A percentile compares a stretch with the other conserved stretches of the same genome.
phyloP scores from a whole-genome alignment of 2,329 filamentous ascomycete genomes.

The Phaeoacremonium minimum region DNA sequence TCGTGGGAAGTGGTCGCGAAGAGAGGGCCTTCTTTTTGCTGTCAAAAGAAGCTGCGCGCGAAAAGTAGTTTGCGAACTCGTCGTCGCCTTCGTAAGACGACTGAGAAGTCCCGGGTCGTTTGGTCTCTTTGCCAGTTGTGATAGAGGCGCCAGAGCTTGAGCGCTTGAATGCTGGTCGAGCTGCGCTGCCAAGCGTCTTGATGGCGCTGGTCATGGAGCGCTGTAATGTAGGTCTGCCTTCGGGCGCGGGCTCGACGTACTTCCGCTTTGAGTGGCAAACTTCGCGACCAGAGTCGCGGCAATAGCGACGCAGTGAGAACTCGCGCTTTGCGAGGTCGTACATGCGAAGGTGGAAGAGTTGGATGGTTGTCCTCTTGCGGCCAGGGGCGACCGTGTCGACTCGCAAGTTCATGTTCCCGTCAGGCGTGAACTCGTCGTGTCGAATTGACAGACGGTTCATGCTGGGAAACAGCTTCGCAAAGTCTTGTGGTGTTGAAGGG shows the following conservation, averaged over 20 bases:
- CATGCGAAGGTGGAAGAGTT: constrained; percentile 93
- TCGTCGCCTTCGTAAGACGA: constrained; percentile 26
- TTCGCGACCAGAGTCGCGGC: constrained; percentile 86
- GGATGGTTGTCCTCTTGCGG: constrained; percentile 62
- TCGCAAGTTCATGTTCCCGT: constrained; percentile 95
- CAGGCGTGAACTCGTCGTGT: constrained; percentile 83
- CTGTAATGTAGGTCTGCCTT: constrained; percentile 33
- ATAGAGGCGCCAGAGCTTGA: constrained; percentile 26
- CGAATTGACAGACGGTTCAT: constrained; percentile 74
- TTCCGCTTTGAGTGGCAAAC: constrained; percentile 81
- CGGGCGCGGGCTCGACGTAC: constrained; percentile 52
- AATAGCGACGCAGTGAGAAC: constrained; percentile 88
- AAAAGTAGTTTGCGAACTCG: constrained; percentile 22
- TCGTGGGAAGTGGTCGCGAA: constrained; percentile 52
- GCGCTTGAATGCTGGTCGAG: constrained; percentile 27
- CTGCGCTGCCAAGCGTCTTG: constrained; percentile 33
- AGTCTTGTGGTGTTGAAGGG: constrained; percentile 76
- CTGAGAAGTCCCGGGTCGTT: constrained; percentile 29
- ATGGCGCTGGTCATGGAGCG: constrained; percentile 45
- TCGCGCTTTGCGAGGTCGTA: constrained; percentile 81
- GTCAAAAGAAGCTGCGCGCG: constrained; percentile 15
- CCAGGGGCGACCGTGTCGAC: constrained; percentile 73
- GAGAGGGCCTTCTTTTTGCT: constrained; percentile 18
- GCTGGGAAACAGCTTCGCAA: constrained; percentile 82
- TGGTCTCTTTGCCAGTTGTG: constrained; percentile 15